A percentile compares a stretch with the other conserved stretches of the same genome.
Conservation (phyloP, 345 rosid genomes). For the Conringia planisiliqua region DNA sequence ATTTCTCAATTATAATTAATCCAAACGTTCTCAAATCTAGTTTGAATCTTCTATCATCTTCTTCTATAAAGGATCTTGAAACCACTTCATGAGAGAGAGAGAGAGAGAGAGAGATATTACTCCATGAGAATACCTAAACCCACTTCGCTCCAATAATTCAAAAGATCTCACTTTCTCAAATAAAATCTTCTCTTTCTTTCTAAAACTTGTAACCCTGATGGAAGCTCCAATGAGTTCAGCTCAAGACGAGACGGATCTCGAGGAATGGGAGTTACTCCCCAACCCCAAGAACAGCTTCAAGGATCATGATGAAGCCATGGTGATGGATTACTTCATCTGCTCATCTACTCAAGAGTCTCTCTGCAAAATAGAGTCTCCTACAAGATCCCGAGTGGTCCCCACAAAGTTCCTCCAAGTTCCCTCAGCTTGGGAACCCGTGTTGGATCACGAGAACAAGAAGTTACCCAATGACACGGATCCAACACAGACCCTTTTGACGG, state of each 20-base stretch:
- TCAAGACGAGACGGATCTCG: conserved; percentile 58
- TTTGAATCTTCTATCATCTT: conserved; percentile 13
- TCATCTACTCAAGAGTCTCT: conserved; percentile 38
- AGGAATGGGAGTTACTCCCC: conserved; percentile 85
- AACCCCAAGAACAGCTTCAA: conserved; percentile 43
- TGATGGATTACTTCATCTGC: conserved; percentile 60
- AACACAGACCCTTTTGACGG: conserved; percentile 38
- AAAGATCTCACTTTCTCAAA: conserved; percentile 12
- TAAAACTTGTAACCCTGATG: not conserved
- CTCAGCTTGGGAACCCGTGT: conserved; percentile 49
- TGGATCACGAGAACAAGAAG: conserved; percentile 22
- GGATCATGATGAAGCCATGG: conserved; percentile 31
- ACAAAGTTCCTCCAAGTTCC: conserved; percentile 54
- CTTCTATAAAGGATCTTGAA: conserved; percentile 16
- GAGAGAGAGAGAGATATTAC: not conserved
- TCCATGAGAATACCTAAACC: conserved; percentile 21
- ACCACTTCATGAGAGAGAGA: conserved; percentile 16
- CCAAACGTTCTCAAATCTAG: conserved; percentile 4
- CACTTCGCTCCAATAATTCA: conserved; percentile 26
- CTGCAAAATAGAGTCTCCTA: conserved; percentile 23
- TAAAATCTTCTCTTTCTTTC: not conserved
- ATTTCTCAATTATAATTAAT: not conserved
- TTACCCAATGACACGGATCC: conserved; percentile 29
- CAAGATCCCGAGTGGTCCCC: conserved; percentile 23
- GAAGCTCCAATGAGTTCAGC: not conserved